Conservation (phyloP, 371 early-diverging fungal genomes). For the Rhizomucor pusillus region DNA sequence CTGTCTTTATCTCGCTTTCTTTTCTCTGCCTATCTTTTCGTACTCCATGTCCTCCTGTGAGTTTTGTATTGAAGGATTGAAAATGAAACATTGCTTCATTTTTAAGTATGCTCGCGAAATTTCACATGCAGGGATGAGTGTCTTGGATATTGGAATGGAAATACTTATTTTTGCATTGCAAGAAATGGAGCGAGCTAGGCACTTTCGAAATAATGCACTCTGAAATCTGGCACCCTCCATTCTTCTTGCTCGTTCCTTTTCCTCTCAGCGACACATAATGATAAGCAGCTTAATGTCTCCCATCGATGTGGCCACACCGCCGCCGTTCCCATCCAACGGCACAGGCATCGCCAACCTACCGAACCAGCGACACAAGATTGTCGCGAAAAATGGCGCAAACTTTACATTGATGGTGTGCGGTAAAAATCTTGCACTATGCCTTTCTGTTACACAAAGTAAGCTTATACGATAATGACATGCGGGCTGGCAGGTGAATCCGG, state of each 20-base stretch:
- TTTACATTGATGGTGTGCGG: constrained; percentile 98
- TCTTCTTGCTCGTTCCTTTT: not conserved
- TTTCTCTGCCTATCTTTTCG: not conserved
- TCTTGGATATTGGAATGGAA: too few species aligned
- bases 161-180: too few species aligned
- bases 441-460: not conserved
- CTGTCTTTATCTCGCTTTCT: not conserved
- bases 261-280: not conserved
- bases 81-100: too few species aligned
- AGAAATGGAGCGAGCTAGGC: constrained; percentile 1
- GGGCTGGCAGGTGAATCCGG: constrained; percentile 51
- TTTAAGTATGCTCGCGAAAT: too few species aligned
- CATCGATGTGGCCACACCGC: constrained; percentile 34
- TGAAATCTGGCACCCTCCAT: not conserved
- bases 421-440: constrained; percentile 22
- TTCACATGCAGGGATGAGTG: too few species aligned
- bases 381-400: constrained; percentile 89
- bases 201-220: not conserved
- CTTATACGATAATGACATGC: not conserved
- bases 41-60: too few species aligned
- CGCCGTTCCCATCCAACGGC: constrained; percentile 58
- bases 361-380: constrained; percentile 96
- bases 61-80: too few species aligned
- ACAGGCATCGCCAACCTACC: constrained; percentile 99
- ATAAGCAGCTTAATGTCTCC: constrained; percentile 28